phyloP scores from a whole-genome alignment of 2,329 filamentous ascomycete species.

The Colletotrichum sp. region DNA sequence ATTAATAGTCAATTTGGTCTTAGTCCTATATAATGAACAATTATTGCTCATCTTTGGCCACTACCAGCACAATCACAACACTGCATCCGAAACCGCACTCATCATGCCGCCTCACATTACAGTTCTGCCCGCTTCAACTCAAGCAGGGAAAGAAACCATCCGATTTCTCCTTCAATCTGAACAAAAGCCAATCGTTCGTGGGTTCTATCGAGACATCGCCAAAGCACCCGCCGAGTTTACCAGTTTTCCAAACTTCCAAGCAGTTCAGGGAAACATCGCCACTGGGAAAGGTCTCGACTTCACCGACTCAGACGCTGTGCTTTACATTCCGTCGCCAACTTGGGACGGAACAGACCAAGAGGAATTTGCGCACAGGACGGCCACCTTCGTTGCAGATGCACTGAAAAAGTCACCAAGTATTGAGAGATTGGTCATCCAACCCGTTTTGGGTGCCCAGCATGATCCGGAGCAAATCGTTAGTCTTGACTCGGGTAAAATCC shows the following conservation, averaged over 20 bases:
- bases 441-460: conserved; percentile 31
- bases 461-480: conserved; percentile 29
- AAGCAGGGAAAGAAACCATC: conserved; percentile 32
- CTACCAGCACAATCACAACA: too few species aligned
- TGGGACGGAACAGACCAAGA: conserved; percentile 27
- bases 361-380: conserved; percentile 27
- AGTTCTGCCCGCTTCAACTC: conserved; percentile 34
- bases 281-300: conserved; percentile 29
- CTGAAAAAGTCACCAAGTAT: conserved; percentile 14
- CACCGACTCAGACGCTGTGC: conserved; percentile 28
- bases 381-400: conserved; percentile 26
- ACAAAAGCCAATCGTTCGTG: conserved; percentile 24
- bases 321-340: conserved; percentile 35
- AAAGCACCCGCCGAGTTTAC: conserved; percentile 33
- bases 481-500: fast-evolving
- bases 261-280: conserved; percentile 31
- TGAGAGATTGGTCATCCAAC: conserved; percentile 28
- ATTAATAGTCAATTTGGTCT: too few species aligned
- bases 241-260: conserved; percentile 27
- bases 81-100: not conserved
- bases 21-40: too few species aligned
- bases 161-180: conserved; percentile 26
- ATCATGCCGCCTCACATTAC: conserved; percentile 30
- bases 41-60: too few species aligned
- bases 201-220: conserved; percentile 30